These are phyloP conservation scores for Gamarada debralockiae DNA, from an alignment of 495 filamentous ascomycete genomes.

Conservation along the genomic window DNA sequence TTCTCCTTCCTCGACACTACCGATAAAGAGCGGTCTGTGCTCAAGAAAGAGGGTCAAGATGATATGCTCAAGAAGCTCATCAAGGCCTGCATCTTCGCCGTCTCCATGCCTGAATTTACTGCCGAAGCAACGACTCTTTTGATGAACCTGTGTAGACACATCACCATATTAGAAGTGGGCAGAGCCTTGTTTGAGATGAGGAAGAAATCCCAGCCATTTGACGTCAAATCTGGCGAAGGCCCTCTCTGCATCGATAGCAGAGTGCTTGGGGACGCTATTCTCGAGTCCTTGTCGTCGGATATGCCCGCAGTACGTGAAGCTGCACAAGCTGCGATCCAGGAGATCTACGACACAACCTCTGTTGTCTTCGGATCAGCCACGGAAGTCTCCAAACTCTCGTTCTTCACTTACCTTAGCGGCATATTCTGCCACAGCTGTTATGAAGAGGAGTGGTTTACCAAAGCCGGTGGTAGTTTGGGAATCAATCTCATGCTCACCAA, in stretches of 20 bases:
- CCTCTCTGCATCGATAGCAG: slow-evolving; percentile 77
- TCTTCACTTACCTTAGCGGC: slow-evolving; percentile 77
- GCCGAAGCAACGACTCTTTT: slow-evolving; percentile 69
- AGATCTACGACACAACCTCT: slow-evolving; percentile 71
- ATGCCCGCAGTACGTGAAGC: slow-evolving; percentile 72
- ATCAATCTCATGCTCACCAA: slow-evolving; percentile 79
- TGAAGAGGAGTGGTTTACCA: slow-evolving; percentile 96
- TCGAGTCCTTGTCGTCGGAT: slow-evolving; percentile 84
- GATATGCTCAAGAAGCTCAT: slow-evolving; percentile 76
- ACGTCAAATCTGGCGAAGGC: slow-evolving; percentile 81
- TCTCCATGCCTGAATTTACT: slow-evolving; percentile 75
- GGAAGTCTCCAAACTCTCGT: slow-evolving; percentile 66
- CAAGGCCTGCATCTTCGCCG: slow-evolving; percentile 82
- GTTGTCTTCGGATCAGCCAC: slow-evolving; percentile 73
- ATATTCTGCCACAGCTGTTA: slow-evolving; percentile 92
- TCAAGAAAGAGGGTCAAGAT: slow-evolving; percentile 83
- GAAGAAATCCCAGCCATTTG: slow-evolving; percentile 68
- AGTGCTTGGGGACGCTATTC: slow-evolving; percentile 83
- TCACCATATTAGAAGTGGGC: slow-evolving; percentile 87
- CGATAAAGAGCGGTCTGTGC: slow-evolving; percentile 74
- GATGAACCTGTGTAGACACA: slow-evolving; percentile 78
- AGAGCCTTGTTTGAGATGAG: slow-evolving; percentile 71
- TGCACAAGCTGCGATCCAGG: slow-evolving; percentile 72
- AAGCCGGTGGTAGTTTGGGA: slow-evolving; percentile 84
- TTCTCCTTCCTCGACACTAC: slow-evolving; percentile 62